Conservation (phyloP, 805 yeast genomes). For the Yamadazyma nakazawae region DNA sequence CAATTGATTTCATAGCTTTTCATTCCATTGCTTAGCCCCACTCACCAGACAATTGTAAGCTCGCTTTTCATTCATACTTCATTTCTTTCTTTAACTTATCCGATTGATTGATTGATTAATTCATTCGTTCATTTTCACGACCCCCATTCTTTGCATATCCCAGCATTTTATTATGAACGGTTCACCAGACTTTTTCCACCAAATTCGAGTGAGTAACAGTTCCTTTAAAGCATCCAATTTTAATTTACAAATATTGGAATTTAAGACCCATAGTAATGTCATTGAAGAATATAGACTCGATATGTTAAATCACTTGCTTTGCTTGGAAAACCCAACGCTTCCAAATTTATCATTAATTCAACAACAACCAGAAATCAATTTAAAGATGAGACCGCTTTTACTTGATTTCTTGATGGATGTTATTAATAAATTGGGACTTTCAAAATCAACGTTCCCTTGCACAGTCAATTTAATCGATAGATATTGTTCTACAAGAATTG, state of each 20-base stretch:
- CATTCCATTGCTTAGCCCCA: not conserved
- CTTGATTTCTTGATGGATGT: slow-evolving; percentile 45
- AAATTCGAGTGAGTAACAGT: slow-evolving; percentile 29
- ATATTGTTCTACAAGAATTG: slow-evolving; percentile 43
- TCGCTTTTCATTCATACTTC: slow-evolving; percentile 4
- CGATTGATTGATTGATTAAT: slow-evolving; percentile 7
- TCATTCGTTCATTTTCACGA: slow-evolving; percentile 7
- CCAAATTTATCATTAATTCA: slow-evolving; percentile 37
- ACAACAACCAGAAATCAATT: slow-evolving; percentile 45
- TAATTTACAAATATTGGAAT: slow-evolving; percentile 45
- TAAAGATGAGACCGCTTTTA: slow-evolving; percentile 42
- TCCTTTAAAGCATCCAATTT: slow-evolving; percentile 38
- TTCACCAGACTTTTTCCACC: slow-evolving; percentile 34
- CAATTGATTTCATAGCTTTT: too few species aligned
- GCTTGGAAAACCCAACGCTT: slow-evolving; percentile 25
- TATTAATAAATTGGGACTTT: slow-evolving; percentile 37
- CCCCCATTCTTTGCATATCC: slow-evolving; percentile 6
- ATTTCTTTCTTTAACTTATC: slow-evolving; percentile 8
- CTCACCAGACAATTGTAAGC: not conserved
- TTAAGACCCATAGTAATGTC: slow-evolving; percentile 40
- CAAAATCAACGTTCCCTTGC: slow-evolving; percentile 41
- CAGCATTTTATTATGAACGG: slow-evolving; percentile 7
- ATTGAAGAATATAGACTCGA: slow-evolving; percentile 47
- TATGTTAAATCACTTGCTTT: slow-evolving; percentile 32
- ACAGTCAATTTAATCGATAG: slow-evolving; percentile 45